Conservation (phyloP, 2,329 filamentous ascomycete genomes). For the Clarireedia monteithiana region DNA sequence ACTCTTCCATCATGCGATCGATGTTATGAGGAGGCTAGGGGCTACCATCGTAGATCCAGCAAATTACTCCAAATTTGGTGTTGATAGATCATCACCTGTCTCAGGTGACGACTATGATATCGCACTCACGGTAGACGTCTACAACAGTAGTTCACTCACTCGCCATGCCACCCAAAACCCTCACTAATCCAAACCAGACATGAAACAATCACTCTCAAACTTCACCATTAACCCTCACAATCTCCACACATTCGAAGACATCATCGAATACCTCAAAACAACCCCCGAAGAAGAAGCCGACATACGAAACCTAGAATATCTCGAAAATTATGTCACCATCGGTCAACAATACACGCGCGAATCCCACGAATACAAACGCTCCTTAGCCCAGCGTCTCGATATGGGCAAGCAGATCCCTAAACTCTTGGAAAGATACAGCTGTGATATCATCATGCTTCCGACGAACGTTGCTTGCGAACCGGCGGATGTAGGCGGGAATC, state of each 20-base stretch:
- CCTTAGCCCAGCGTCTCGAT: not conserved
- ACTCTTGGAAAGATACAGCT: not conserved
- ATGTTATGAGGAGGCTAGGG: conserved; percentile 21
- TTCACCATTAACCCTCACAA: conserved; percentile 1
- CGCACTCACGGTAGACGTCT: not conserved
- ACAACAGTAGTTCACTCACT: not conserved
- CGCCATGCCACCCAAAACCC: not conserved
- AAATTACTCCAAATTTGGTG: conserved; percentile 44
- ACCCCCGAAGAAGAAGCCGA: not conserved
- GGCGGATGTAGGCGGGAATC: not conserved
- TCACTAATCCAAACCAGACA: not conserved
- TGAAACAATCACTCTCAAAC: not conserved
- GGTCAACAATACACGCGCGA: not conserved
- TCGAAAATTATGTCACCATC: not conserved
- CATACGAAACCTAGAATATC: not conserved
- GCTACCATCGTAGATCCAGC: conserved; percentile 55
- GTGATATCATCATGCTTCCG: conserved; percentile 2
- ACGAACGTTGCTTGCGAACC: not conserved
- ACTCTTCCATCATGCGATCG: not conserved
- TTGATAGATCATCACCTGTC: conserved; percentile 31
- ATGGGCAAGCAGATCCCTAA: conserved; percentile 4
- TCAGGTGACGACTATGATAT: not conserved
- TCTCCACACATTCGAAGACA: not conserved
- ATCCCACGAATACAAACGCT: not conserved
- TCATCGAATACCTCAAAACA: not conserved